Base-by-base conservation (phyloP, 2,329 filamentous ascomycete species). In the Mycosphaerella sp. region DNA sequence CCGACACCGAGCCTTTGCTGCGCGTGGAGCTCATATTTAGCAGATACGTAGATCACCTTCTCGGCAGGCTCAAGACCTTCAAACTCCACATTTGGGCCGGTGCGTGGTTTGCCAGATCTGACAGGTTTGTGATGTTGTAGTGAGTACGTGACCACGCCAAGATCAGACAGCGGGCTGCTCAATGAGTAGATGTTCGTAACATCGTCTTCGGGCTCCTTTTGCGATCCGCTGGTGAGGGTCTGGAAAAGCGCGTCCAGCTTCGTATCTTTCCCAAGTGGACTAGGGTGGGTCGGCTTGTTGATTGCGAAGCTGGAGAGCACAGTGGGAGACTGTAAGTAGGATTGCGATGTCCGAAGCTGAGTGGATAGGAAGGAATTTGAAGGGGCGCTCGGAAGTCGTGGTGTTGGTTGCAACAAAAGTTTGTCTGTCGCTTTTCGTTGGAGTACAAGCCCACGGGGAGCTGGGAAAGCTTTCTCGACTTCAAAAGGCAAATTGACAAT, bases 401-500 rank as follows among this genome's bases (percentile, higher is more conserved):
- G 71, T 39, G 71, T 71, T 28, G 66, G 52, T 9, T 59, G 59
- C 7, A 50, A 30, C 1, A 56, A 57, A 40, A 64, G 53, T 21
- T 79, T 52, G 79, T 78, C 53, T 72, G 75, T 76, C 37, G 84
- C 75, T 65, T 86, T 95, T 54, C 90, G 79, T 69, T 97, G 91
- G 50, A 98, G 81, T 16, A 98, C 79, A 44, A 97, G 78, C 21
- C 93, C 93, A 28, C 82, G 77, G 5, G 89, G 86, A 10, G 87
- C 87, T 32, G 91, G 82, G 67, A 90, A 88, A 27, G 87, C 89
- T 47, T 82, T 82, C 65, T 95, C 89, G 37, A 96, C 86, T 70
- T 97, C 90, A 65, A 98, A 98, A 1, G 91, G 91, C 64, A 98
- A 81, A 67, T 95, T 89, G 42, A 97, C 79, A 52, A 95, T 81